phyloP scores from a whole-genome alignment of 768 basidiomycete genomes.

The Rhizopogon roseolus region DNA sequence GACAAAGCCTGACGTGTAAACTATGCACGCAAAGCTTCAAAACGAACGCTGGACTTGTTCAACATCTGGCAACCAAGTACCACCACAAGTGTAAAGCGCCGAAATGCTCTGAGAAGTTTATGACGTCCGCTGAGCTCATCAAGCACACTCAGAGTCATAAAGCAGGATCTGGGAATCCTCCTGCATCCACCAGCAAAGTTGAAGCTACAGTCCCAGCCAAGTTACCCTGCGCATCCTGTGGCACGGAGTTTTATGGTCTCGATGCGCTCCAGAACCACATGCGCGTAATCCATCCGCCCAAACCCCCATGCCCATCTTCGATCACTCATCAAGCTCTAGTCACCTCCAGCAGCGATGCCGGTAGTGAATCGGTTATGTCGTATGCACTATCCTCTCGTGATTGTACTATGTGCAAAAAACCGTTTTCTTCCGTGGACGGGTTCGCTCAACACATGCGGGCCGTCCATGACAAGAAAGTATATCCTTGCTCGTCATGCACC shows the following conservation, averaged over 20 bases:
- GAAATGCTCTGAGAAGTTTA: background rate
- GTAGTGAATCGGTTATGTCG: too few species aligned
- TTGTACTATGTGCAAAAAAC: background rate
- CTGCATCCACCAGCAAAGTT: background rate
- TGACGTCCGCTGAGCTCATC: background rate
- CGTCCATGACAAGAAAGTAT: background rate
- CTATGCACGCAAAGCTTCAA: background rate
- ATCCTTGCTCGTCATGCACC: slow-evolving; percentile 12
- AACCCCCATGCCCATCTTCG: background rate
- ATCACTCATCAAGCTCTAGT: background rate
- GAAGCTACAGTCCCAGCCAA: background rate
- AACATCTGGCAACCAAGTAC: slow-evolving; percentile 1
- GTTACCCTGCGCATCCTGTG: background rate
- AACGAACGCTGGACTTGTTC: background rate
- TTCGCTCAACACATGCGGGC: background rate
- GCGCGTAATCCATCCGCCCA: background rate
- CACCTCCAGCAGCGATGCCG: background rate
- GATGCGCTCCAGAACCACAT: slow-evolving; percentile 1
- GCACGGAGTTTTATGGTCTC: background rate
- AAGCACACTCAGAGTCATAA: background rate
- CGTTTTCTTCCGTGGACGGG: background rate
- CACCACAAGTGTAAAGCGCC: background rate
- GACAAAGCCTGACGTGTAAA: background rate
- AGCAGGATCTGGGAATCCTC: background rate
- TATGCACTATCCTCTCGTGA: background rate